Evolutionary conservation across 192 early-diverging fungal species (phyloP).

Genomic region (Backusella parvicylindrica): DNA sequence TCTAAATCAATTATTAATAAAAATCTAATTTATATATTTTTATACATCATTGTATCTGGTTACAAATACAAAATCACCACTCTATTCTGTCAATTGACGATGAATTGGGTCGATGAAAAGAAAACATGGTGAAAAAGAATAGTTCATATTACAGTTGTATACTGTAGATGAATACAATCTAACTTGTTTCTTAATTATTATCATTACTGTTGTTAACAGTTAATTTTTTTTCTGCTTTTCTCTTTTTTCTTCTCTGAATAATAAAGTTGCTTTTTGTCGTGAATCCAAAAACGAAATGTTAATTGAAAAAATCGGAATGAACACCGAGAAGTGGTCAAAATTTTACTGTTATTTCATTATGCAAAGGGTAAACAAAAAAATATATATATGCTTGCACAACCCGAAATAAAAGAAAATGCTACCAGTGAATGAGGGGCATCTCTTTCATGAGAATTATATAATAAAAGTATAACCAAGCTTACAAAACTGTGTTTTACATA

Average conservation of each 20-base stretch:
- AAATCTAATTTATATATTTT: not conserved
- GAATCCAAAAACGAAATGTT: not conserved
- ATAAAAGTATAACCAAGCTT: not conserved
- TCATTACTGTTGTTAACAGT: no score
- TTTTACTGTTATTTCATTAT: not conserved
- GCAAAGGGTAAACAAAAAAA: not conserved
- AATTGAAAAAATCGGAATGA: not conserved
- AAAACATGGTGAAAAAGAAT: no score
- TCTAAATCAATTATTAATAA: not conserved
- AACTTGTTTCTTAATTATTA: no score
- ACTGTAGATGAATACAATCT: no score
- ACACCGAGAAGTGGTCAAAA: not conserved
- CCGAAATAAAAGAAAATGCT: not conserved
- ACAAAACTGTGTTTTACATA: no score
- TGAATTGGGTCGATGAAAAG: no score
- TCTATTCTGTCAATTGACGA: no score
- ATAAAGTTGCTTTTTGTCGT: not conserved
- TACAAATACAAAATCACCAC: no score
- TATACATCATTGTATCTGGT: no score
- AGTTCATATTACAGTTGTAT: no score
- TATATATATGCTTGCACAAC: not conserved
- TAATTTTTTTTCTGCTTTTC: no score
- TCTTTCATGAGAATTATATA: not conserved
- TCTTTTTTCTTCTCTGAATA: not conserved
- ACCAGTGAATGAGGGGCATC: not conserved